Conservation (phyloP, 192 early-diverging fungal genomes). For the Rhizoclosmatium globosum region DNA sequence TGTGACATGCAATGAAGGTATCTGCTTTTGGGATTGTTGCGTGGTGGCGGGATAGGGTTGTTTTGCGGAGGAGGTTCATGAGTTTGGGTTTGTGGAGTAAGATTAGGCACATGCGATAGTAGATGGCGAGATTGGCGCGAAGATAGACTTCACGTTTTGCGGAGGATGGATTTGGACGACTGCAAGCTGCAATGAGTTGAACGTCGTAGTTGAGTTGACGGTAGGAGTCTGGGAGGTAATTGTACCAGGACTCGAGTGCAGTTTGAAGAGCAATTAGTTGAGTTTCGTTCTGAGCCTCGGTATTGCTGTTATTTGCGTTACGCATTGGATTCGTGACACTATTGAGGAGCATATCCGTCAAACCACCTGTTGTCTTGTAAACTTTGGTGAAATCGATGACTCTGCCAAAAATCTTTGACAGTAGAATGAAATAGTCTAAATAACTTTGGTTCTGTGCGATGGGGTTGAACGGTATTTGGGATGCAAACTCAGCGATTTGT, state of each 20-base stretch:
- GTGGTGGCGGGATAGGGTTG: not conserved
- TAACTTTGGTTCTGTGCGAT: conserved; percentile 33
- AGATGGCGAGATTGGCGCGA: conserved; percentile 40
- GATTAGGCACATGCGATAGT: conserved; percentile 51
- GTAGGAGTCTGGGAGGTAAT: conserved; percentile 43
- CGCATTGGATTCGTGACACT: not conserved
- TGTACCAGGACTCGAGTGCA: conserved; percentile 47
- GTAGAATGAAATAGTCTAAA: conserved; percentile 47
- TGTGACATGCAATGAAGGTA: not conserved
- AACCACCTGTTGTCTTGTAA: conserved; percentile 32
- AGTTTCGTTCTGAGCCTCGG: conserved; percentile 31
- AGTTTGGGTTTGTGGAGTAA: conserved; percentile 53
- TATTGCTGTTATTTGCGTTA: not conserved
- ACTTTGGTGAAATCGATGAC: conserved; percentile 50
- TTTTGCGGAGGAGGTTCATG: conserved; percentile 37
- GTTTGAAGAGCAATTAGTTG: conserved; percentile 49
- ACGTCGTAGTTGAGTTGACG: not conserved
- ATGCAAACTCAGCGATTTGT: conserved; percentile 46
- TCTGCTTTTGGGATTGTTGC: not conserved
- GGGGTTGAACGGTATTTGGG: conserved; percentile 46
- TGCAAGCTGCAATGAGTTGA: not conserved
- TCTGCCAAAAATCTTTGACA: conserved; percentile 56
- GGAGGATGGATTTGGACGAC: not conserved
- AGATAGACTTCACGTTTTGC: not conserved
- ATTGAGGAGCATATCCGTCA: too few species aligned